phyloP scores from a whole-genome alignment of 805 yeast species.

The Cyberlindnera japonica region DNA sequence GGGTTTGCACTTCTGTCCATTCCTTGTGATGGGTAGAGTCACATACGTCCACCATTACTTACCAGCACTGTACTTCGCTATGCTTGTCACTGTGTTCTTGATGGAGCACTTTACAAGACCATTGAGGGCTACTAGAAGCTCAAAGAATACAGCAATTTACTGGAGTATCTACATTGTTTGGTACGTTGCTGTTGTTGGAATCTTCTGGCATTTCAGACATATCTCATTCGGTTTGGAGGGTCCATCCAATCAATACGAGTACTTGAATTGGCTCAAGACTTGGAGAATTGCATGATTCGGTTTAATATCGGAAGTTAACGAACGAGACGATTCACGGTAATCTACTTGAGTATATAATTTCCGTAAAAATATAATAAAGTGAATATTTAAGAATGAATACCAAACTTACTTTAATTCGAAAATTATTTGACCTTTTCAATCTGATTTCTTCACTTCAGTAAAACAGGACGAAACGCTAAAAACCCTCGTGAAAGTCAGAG shows the following conservation, averaged over 20 bases:
- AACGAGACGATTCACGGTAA: background rate
- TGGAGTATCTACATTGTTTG: slow-evolving; percentile 36
- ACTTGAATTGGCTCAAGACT: slow-evolving; percentile 45
- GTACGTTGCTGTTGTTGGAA: slow-evolving; percentile 42
- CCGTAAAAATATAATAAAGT: too few relatives aligned
- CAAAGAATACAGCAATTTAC: slow-evolving; percentile 27
- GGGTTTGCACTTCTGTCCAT: slow-evolving; percentile 75
- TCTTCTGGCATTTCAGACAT: slow-evolving; percentile 60
- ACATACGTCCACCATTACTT: slow-evolving; percentile 83
- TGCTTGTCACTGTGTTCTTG: slow-evolving; percentile 51
- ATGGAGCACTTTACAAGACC: slow-evolving; percentile 40
- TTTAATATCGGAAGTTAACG: too few relatives aligned
- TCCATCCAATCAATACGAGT: slow-evolving; percentile 34
- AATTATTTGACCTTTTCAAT: too few relatives aligned
- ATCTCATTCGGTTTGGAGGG: slow-evolving; percentile 67
- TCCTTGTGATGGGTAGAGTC: slow-evolving; percentile 79
- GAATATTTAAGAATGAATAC: too few relatives aligned
- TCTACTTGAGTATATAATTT: too few relatives aligned
- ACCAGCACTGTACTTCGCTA: slow-evolving; percentile 79
- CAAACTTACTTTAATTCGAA: too few relatives aligned
- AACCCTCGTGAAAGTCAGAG: too few relatives aligned
- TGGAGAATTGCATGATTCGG: slow-evolving; percentile 42
- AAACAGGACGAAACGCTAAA: too few relatives aligned
- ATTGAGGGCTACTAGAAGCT: slow-evolving; percentile 19
- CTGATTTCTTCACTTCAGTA: too few relatives aligned